Conservation (phyloP, 2,329 filamentous ascomycete species). For the Fusarium sp. region DNA sequence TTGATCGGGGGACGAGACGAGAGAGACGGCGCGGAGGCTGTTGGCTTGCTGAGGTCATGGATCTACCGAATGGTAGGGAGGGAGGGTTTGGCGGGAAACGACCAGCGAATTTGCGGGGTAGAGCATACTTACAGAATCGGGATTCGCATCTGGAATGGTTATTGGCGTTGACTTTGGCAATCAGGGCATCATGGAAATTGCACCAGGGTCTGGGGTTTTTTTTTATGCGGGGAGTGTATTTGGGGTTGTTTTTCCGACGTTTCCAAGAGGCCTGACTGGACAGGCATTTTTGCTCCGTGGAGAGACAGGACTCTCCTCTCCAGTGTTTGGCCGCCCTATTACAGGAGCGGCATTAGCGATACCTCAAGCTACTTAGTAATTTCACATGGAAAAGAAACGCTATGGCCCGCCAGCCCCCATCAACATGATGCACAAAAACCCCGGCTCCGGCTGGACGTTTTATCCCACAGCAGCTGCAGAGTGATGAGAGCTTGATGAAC, state of each 20-base stretch:
- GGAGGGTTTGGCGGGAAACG: neutral
- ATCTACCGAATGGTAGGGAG: no score
- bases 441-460: constrained; percentile 1
- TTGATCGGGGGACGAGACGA: neutral
- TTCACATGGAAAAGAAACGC: constrained; percentile 27
- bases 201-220: constrained; percentile 26
- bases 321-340: constrained; percentile 33
- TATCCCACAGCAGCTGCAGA: neutral
- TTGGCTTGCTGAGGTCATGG: neutral
- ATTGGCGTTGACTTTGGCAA: constrained; percentile 40
- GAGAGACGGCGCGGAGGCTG: neutral
- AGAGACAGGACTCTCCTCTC: constrained; percentile 15
- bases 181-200: constrained; percentile 41
- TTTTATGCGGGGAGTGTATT: constrained; percentile 21
- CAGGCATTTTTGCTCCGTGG: constrained; percentile 11
- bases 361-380: constrained; percentile 11
- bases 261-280: neutral
- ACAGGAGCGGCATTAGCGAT: constrained; percentile 48
- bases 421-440: neutral
- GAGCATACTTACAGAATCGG: constrained; percentile 25
- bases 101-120: constrained; percentile 15
- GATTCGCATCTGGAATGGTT: constrained; percentile 26
- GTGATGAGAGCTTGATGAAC: no score
- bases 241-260: constrained; percentile 30
- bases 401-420: neutral